Evolutionary conservation across 345 rosid species (phyloP).

Genomic region (Raphanus raphanistrum): DNA sequence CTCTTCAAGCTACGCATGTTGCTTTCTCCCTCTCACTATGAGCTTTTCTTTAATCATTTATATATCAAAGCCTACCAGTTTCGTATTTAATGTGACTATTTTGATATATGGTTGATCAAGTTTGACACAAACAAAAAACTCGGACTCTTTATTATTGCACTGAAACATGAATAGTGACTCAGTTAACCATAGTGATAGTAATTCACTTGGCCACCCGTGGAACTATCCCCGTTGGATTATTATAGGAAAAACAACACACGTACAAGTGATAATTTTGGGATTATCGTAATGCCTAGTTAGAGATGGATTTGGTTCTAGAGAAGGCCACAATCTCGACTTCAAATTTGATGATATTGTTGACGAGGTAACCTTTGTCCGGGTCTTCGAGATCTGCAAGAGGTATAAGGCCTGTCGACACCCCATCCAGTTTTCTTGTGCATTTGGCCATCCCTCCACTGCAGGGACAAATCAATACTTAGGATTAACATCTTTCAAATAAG

Average conservation of each 20-base stretch:
- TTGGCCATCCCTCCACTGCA: not conserved
- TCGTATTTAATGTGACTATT: no score
- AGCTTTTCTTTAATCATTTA: no score
- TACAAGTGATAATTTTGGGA: not conserved
- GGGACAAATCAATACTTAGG: not conserved
- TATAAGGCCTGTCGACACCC: not conserved
- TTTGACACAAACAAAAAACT: no score
- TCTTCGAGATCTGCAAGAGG: not conserved
- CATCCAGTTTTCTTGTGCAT: not conserved
- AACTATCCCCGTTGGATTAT: not conserved
- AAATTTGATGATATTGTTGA: not conserved
- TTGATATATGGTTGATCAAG: no score
- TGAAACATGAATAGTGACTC: no score
- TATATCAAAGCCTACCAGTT: no score
- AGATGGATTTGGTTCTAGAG: not conserved
- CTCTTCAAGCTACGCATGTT: no score
- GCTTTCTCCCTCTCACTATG: no score
- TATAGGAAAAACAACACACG: not conserved
- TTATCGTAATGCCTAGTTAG: not conserved
- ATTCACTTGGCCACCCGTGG: no score
- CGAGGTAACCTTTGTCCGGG: not conserved
- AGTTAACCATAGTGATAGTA: no score
- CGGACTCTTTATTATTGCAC: no score
- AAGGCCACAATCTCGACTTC: not conserved
- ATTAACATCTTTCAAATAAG: not conserved